Evolutionary conservation across 805 yeast genomes (phyloP).

Genomic region (Cyberlindnera americana): DNA sequence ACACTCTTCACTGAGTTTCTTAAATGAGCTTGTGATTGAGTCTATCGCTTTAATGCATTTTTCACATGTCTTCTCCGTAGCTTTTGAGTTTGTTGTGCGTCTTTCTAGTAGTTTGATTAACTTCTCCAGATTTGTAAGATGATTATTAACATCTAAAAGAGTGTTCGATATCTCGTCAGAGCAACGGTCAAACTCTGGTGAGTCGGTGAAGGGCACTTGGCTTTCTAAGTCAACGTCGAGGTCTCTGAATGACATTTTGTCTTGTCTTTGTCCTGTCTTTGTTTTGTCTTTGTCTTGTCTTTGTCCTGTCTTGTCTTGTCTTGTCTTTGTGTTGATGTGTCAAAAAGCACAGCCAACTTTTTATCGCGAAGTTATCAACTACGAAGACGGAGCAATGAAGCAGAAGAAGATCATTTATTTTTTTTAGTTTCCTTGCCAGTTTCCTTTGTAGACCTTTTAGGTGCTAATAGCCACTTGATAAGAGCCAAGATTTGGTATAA

Average conservation of each 20-base stretch:
- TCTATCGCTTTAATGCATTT: conserved; percentile 47
- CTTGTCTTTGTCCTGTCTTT: background rate
- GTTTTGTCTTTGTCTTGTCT: background rate
- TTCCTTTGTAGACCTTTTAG: background rate
- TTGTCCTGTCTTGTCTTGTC: background rate
- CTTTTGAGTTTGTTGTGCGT: conserved; percentile 24
- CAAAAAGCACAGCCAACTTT: no score
- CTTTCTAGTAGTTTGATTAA: conserved; percentile 36
- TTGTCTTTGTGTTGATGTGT: no score
- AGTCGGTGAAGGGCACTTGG: conserved; percentile 35
- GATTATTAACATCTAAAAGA: conserved; percentile 51
- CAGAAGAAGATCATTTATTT: background rate
- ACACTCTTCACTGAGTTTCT: conserved; percentile 41
- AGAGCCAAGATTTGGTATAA: conserved; percentile 3
- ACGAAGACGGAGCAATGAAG: no score
- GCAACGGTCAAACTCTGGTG: conserved; percentile 50
- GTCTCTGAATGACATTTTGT: conserved; percentile 26
- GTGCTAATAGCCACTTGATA: background rate
- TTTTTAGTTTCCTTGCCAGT: background rate
- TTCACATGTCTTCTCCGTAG: conserved; percentile 36
- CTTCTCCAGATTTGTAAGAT: conserved; percentile 47
- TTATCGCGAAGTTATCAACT: no score
- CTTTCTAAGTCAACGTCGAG: conserved; percentile 26
- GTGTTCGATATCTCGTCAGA: conserved; percentile 42
- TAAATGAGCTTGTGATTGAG: conserved; percentile 44